Evolutionary conservation across 108 stramenopile species (phyloP), one percentile per base, ranked within the genome.

Genomic region (Skeletonema tropicum): DNA sequence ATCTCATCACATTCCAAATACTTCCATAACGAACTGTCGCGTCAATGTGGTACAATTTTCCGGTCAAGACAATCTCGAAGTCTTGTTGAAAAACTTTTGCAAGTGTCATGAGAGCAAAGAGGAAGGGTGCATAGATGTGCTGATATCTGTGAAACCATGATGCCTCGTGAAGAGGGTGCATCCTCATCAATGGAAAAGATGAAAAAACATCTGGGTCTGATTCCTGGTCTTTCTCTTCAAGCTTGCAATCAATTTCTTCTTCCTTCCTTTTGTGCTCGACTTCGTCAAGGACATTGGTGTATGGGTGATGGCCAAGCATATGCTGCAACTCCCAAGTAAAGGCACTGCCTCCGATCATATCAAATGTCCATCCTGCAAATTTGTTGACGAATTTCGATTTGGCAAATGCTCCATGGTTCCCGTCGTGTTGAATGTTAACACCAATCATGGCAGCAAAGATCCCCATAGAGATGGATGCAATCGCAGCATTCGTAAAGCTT

Each of bases 281-380:
- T 19, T 38, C 76, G 58, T 88, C 87, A 66, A 88, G 79, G 3
- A 94, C 62, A 74, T 93, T 94, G 26, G 93, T 94, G 79, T 91
- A 94, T 14, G 90, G 88, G 79, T 94, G 93, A 82, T 94, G 93
- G 6, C 93, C 92, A n/a, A 94, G 63, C 72, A 90, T 87, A 67
- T 94, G 93, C 77, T 93, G 88, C 21, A 87, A 17, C 66, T 89
- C 84, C 88, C 88, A 89, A 6, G 88, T 87, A 60, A 85, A 83
- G 0, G 79, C 86, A 58, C 71, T 74, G 5, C 77, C 85, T 14
- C 85, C 88, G 59, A 89, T 87, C 86, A 87, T 85, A 68, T 89
- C 88, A 66, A 89, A 69, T 9, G 86, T 83, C 85, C 86, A 86
- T 0, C 88, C 83, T 5, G 86, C 88, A n/a, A 71, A 32, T 66